Percentiles rank a stretch among this genome's conserved stretches.
These are phyloP conservation scores for Sporisorium exsertum DNA, from an alignment of 1,284 basidiomycete genomes.

Conservation along the genomic window DNA sequence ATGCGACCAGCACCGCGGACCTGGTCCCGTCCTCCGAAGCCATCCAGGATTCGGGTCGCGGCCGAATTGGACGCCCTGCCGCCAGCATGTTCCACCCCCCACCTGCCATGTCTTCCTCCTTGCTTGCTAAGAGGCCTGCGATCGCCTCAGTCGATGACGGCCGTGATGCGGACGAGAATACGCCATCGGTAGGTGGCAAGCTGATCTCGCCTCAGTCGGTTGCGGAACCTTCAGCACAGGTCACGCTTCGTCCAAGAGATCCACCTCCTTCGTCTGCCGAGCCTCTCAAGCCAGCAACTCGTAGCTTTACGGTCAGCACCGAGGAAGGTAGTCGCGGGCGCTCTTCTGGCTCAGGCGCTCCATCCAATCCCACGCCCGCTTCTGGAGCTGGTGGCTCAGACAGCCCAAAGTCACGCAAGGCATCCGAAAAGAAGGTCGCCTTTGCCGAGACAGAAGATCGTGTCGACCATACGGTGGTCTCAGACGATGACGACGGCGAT, in stretches of 20 bases:
- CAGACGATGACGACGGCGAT: slow-evolving; percentile 42
- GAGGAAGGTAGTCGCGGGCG: slow-evolving; percentile 13
- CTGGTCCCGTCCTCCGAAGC: neutral
- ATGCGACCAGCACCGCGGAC: neutral
- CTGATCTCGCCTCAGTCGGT: slow-evolving; percentile 41
- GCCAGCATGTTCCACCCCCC: slow-evolving; percentile 31
- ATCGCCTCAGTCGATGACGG: slow-evolving; percentile 47
- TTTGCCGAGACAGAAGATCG: slow-evolving; percentile 58
- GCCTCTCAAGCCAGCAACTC: slow-evolving; percentile 53
- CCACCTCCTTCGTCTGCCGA: slow-evolving; percentile 49
- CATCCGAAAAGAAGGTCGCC: slow-evolving; percentile 61
- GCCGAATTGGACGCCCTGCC: slow-evolving; percentile 11
- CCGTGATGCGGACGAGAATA: slow-evolving; percentile 41
- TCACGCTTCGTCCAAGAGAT: slow-evolving; percentile 49
- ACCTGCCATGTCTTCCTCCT: slow-evolving; percentile 35
- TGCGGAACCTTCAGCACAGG: slow-evolving; percentile 52
- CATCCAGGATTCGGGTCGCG: slow-evolving; percentile 30
- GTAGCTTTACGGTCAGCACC: slow-evolving; percentile 10
- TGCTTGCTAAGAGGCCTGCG: slow-evolving; percentile 41
- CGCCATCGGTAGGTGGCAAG: slow-evolving; percentile 47
- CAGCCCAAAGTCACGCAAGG: slow-evolving; percentile 26
- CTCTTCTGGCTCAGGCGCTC: slow-evolving; percentile 2
- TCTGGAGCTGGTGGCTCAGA: slow-evolving; percentile 1
- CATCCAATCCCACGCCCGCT: slow-evolving; percentile 2
- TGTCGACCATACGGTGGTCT: slow-evolving; percentile 34